Evolutionary conservation across 257 asterid species (phyloP).

Genomic region (Solanum ossicruentum): DNA sequence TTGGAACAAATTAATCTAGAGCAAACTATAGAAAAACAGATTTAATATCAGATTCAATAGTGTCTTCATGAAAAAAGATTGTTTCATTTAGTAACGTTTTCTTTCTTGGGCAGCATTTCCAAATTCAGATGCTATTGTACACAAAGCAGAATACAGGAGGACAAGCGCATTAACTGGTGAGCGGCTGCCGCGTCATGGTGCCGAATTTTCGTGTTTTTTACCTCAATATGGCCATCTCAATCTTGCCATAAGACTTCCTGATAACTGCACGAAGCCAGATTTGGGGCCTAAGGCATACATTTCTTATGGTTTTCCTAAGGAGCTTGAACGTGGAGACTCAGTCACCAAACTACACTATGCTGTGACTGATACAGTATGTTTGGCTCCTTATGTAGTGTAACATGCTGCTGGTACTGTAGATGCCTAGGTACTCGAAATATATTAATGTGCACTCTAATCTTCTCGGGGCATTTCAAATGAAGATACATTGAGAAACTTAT

Average conservation of each 20-base stretch:
- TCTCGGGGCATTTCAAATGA: too few species aligned
- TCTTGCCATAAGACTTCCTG: not conserved
- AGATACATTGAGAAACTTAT: too few species aligned
- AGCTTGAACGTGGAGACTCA: not conserved
- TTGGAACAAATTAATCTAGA: too few species aligned
- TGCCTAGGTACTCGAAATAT: not conserved
- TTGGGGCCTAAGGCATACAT: not conserved
- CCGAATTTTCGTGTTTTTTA: not conserved
- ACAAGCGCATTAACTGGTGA: not conserved
- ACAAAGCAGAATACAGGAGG: too few species aligned
- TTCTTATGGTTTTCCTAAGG: not conserved
- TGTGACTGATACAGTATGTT: not conserved
- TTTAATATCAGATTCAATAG: too few species aligned
- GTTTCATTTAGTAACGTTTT: too few species aligned
- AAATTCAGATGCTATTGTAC: too few species aligned
- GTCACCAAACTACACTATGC: not conserved
- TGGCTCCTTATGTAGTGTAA: not conserved
- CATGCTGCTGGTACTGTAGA: not conserved
- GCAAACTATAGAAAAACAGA: too few species aligned
- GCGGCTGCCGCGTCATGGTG: not conserved
- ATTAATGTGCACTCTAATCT: not conserved
- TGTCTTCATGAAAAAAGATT: too few species aligned
- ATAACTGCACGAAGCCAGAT: not conserved
- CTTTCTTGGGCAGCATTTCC: too few species aligned
- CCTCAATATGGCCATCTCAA: not conserved